A percentile compares a stretch with the other conserved stretches of the same genome.
Conservation (phyloP, 2,329 filamentous ascomycete species). For the Fusarium ambrosium region DNA sequence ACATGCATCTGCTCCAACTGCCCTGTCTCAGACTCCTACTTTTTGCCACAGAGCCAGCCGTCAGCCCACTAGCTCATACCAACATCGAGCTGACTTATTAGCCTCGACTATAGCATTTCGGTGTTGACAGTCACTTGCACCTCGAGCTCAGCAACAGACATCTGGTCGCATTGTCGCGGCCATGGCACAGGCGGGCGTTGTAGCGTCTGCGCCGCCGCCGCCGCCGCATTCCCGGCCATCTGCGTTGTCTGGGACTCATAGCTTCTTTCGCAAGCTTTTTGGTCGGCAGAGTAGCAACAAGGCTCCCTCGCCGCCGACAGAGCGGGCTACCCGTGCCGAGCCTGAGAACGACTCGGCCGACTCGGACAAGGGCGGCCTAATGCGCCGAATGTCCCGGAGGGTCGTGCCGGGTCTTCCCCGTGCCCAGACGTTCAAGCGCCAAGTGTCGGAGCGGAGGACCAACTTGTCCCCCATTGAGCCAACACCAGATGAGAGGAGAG, state of each 20-base stretch:
- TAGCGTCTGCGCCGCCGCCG: constrained; percentile 48
- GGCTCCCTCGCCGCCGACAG: constrained; percentile 20
- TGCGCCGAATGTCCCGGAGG: constrained; percentile 64
- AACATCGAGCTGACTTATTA: constrained; percentile 19
- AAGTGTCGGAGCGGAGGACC: constrained; percentile 83
- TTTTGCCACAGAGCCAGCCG: constrained; percentile 26
- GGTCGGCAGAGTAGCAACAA: constrained; percentile 37
- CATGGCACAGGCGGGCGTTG: constrained; percentile 51
- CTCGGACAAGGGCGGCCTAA: constrained; percentile 51
- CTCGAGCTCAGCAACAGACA: constrained; percentile 18
- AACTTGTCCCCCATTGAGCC: constrained; percentile 76
- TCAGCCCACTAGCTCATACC: constrained; percentile 24
- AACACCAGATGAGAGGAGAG: constrained; percentile 76
- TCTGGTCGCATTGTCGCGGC: constrained; percentile 38
- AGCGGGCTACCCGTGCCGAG: constrained; percentile 50
- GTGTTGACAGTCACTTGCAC: constrained; percentile 14
- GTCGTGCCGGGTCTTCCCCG: constrained; percentile 86
- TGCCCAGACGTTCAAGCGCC: constrained; percentile 83
- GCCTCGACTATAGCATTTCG: background rate
- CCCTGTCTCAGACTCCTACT: constrained; percentile 22
- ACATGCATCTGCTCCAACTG: constrained; percentile 34
- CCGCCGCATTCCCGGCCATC: constrained; percentile 42
- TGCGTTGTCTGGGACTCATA: constrained; percentile 41
- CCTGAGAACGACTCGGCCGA: constrained; percentile 47
- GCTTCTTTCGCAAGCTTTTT: constrained; percentile 50